Evolutionary conservation across 306 rosid species (phyloP).

Genomic region (Chamaecrista fasciculata): DNA sequence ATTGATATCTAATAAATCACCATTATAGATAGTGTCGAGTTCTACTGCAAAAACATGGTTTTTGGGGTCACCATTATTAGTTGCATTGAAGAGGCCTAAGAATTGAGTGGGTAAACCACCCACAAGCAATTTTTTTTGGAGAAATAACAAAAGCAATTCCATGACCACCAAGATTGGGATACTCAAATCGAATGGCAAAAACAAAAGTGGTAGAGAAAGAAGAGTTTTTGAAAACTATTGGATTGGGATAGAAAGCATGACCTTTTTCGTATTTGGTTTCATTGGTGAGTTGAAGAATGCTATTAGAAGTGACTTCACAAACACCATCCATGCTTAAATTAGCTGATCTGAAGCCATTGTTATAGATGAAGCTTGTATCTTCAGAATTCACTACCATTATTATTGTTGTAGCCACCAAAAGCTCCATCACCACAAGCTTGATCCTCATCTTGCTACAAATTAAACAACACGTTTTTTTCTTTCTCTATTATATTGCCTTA

Average conservation of each 20-base stretch:
- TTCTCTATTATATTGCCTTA: too few species aligned
- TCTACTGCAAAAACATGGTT: conserved; percentile 57
- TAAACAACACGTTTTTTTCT: too few species aligned
- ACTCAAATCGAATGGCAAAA: conserved; percentile 48
- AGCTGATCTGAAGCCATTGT: neutral
- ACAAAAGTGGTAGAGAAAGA: conserved; percentile 63
- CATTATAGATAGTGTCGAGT: conserved; percentile 51
- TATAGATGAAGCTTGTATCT: neutral
- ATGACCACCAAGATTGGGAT: conserved; percentile 37
- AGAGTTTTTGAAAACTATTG: conserved; percentile 50
- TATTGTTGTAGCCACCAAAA: neutral
- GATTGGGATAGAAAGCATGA: conserved; percentile 51
- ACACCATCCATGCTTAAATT: conserved; percentile 38
- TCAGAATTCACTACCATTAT: neutral
- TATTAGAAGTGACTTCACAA: conserved; percentile 42
- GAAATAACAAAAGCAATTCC: conserved; percentile 57
- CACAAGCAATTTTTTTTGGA: conserved; percentile 45
- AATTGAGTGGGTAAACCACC: conserved; percentile 35
- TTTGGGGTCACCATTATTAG: conserved; percentile 37
- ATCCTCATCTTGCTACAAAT: neutral
- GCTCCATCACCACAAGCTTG: too few species aligned
- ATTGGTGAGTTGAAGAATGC: conserved; percentile 60
- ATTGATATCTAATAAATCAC: conserved; percentile 45
- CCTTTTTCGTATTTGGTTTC: conserved; percentile 39
- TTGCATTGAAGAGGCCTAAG: conserved; percentile 52